Conservation (phyloP, 192 early-diverging fungal genomes). For the Linnemannia hyalina region DNA sequence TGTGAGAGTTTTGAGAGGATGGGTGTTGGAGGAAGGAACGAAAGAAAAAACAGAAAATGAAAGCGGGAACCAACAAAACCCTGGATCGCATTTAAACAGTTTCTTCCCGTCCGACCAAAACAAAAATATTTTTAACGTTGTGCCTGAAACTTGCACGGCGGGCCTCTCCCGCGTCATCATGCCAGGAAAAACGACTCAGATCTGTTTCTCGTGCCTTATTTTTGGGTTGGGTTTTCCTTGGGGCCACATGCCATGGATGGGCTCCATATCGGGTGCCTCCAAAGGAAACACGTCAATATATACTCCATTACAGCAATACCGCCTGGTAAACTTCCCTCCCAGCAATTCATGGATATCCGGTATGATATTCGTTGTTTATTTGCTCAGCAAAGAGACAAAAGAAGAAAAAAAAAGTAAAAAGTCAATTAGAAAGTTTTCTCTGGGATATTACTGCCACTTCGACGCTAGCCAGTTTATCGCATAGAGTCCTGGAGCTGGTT, state of each 20-base stretch:
- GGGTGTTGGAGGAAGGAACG: no score
- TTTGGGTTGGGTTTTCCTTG: background rate
- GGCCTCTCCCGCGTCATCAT: background rate
- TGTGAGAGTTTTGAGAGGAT: background rate
- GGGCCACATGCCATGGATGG: background rate
- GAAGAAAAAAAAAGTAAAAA: background rate
- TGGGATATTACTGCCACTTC: background rate
- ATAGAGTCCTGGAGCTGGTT: constrained; percentile 51
- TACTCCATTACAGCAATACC: no score
- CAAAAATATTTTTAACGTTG: background rate
- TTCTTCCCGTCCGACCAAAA: background rate
- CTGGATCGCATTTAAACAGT: background rate
- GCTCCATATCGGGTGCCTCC: no score
- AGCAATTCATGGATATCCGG: background rate
- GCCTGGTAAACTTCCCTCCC: background rate
- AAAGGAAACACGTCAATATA: no score
- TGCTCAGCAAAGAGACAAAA: background rate
- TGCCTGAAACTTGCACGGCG: background rate
- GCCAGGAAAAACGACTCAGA: background rate
- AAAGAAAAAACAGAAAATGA: background rate
- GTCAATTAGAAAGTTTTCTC: background rate
- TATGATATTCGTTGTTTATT: background rate
- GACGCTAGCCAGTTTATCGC: constrained; percentile 7
- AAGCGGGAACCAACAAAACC: background rate
- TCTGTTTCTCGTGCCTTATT: background rate